Evolutionary conservation across 179 eudicot genomes (phyloP), one percentile per base, ranked within the genome.

Genomic region (Corrigiola litoralis): DNA sequence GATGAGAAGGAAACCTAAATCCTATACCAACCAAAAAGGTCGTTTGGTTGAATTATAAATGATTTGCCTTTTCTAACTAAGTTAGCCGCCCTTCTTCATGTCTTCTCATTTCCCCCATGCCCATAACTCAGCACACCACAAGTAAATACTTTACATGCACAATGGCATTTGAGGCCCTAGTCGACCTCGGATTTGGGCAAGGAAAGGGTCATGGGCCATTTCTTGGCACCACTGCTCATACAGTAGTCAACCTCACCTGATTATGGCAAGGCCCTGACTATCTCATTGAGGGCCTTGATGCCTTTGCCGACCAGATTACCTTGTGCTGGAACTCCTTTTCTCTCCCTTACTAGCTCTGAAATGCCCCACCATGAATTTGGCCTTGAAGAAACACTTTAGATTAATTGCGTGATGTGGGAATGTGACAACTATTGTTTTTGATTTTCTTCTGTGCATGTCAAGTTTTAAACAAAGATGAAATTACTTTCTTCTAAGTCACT

Each of bases 371-470:
- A n/a, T n/a, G n/a, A n/a, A n/a, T n/a, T n/a, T n/a, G n/a, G n/a
- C n/a, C n/a, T n/a, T n/a, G n/a, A n/a, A n/a, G n/a, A n/a, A n/a
- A n/a, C n/a, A n/a, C n/a, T n/a, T n/a, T n/a, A n/a, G n/a, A 18
- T 18, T 18, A 56, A 5, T 54, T 54, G 21, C 11, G 23, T 54
- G 33, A 36, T 36, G 38, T 11, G n/a, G 28, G 24, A 40, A 23
- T 32, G 38, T 58, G 62, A 31, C 46, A n/a, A n/a, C 23, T 10
- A 12, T 58, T 34, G 62, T 58, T 20, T 58, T 37, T 53, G 20
- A 16, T 57, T 57, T 57, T 36, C 9, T 9, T 36, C 36, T 18
- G 44, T 58, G 46, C 62, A 58, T 20, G 11, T 20, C 2, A 1
- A n/a, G n/a, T n/a, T n/a, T n/a, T 18, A 44, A 34, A 17, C 42